Base-by-base conservation (phyloP, 83 land plant species). In the Thuja plicata region DNA sequence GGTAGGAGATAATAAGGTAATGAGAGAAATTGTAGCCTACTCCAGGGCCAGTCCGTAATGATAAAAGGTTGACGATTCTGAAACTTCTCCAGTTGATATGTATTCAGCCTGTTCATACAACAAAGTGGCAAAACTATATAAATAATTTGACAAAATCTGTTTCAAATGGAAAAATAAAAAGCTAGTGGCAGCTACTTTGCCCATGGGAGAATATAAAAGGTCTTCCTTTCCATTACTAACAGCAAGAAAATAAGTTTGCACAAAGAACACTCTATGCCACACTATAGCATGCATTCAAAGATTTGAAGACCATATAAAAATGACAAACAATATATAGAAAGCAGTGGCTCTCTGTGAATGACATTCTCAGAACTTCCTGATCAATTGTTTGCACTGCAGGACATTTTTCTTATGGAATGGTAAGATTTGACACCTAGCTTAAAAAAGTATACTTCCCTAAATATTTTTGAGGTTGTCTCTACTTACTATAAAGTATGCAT, bases 41-140 rank as follows among this genome's bases (percentile, higher is more conserved):
- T 89, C 90, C 11, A 89, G 46, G 32, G 90, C 90, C 35, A 89
- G 79, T 45, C 90, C 90, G 71, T 89, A 89, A 87, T 89, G 90
- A 43, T 89, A 87, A 87, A 89, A 86, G 0, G 48, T 37, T 89
- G 89, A 87, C 70, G 90, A 46, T 19, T 89, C 90, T 50, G 87
- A 54, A 38, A 84, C 60, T 66, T 89, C 90, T 71, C 90, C 90
- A 27, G 83, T 52, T 84, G 89, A 89, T 88, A 86, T 87, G 32
- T 89, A 89, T 89, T 89, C 90, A 57, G 90, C 90, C 90, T 89
- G 87, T 89, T 57, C 48, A 37, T 19, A 60, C 8, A 30, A 84
- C 16, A 32, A 30, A 48, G 17, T 84, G 21, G 16, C 32, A 30
- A 84, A 84, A 48, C 1, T 82, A 2, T 48, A 13, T 13, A 84